A percentile compares a stretch with the other conserved stretches of the same genome.
phyloP scores from a whole-genome alignment of 2,329 filamentous ascomycete species.

The Cercospora nicotianae region DNA sequence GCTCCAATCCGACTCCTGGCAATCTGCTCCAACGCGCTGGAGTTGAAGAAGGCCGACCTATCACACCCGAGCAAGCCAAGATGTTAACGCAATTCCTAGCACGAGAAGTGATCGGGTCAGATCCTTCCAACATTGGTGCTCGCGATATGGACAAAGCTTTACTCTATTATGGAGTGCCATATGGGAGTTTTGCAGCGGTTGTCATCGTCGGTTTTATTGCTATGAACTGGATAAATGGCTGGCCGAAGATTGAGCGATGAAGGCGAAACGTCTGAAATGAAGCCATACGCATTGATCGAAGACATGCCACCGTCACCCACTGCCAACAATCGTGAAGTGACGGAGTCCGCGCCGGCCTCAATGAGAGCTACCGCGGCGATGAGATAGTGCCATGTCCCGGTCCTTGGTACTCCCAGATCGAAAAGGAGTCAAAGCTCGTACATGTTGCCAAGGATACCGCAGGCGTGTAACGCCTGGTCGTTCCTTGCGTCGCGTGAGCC shows the following conservation, averaged over 20 bases:
- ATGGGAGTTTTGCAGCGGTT: constrained; percentile 35
- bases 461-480: neutral
- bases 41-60: constrained; percentile 36
- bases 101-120: constrained; percentile 32
- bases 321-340: neutral
- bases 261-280: neutral
- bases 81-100: constrained; percentile 34
- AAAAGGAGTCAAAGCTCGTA: neutral
- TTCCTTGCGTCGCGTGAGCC: neutral
- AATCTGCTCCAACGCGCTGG: constrained; percentile 35
- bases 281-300: neutral
- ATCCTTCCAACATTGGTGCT: constrained; percentile 3
- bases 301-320: neutral
- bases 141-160: constrained; percentile 24
- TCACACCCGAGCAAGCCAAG: constrained; percentile 38
- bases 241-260: constrained; percentile 50
- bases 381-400: neutral
- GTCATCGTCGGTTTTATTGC: constrained; percentile 36
- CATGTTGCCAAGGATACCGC: neutral
- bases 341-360: neutral
- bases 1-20: constrained; percentile 30
- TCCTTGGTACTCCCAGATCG: neutral
- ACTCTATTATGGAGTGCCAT: constrained; percentile 34
- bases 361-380: neutral
- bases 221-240: constrained; percentile 41